Conservation (phyloP, 768 basidiomycete genomes). For the Tulasnella sp. region DNA sequence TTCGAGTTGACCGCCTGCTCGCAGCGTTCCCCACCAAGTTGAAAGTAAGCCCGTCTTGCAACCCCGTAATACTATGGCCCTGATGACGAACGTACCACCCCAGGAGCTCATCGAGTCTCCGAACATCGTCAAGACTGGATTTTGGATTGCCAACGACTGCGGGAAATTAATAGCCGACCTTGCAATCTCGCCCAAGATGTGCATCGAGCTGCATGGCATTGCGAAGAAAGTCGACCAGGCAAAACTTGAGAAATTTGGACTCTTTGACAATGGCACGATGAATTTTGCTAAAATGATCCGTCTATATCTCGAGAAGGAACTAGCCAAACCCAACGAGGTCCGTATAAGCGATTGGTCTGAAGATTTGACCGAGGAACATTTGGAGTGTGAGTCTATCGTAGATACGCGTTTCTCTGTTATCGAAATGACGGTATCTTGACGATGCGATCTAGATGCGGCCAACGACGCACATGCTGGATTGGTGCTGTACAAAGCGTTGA, state of each 20-base stretch:
- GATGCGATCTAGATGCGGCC: not conserved
- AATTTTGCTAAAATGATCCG: not conserved
- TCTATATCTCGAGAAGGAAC: not conserved
- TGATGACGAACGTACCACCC: not conserved
- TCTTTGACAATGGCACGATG: not conserved
- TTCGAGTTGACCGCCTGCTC: not conserved
- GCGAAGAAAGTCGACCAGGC: slow-evolving; percentile 35
- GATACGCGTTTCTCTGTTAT: not conserved
- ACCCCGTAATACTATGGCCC: not conserved
- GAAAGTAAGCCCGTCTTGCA: slow-evolving; percentile 28
- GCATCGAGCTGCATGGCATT: slow-evolving; percentile 42
- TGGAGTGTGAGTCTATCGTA: not conserved
- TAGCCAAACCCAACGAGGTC: not conserved
- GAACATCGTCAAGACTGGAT: slow-evolving; percentile 39
- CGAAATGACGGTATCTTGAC: not conserved
- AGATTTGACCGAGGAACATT: not conserved
- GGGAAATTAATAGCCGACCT: slow-evolving; percentile 44
- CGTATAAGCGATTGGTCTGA: not conserved
- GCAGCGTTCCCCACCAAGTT: slow-evolving; percentile 41
- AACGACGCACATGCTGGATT: not conserved
- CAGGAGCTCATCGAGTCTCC: slow-evolving; percentile 42
- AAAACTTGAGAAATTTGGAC: not conserved
- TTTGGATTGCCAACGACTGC: slow-evolving; percentile 44
- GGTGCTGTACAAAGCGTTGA: not conserved
- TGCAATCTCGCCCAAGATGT: slow-evolving; percentile 35